phyloP scores from a whole-genome alignment of 2,329 filamentous ascomycete species.

The Aspergillus calidoustus region DNA sequence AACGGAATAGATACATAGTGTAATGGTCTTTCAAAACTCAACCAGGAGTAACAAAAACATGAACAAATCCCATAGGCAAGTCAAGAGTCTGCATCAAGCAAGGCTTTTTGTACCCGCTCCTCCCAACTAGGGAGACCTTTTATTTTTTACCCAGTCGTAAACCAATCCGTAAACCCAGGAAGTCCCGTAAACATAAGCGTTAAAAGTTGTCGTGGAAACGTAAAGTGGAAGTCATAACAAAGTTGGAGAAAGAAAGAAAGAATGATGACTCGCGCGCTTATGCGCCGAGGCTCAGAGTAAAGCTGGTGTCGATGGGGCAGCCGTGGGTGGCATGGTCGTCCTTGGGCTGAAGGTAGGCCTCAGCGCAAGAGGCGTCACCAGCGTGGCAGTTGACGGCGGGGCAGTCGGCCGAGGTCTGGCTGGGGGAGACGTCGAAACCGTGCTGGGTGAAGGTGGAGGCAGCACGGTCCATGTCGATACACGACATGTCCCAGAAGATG shows the following conservation, averaged over 20 bases:
- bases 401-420: constrained; percentile 33
- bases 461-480: constrained; percentile 36
- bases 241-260: neutral
- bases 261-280: constrained; percentile 9
- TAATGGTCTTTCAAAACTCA: no score
- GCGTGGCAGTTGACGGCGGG: constrained; percentile 40
- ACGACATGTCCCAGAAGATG: constrained; percentile 45
- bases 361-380: constrained; percentile 40
- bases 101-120: neutral
- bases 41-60: no score
- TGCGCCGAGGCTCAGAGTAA: constrained; percentile 40
- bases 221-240: constrained; percentile 3
- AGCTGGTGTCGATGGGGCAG: constrained; percentile 41
- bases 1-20: neutral
- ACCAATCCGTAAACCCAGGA: neutral
- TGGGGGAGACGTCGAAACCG: constrained; percentile 42
- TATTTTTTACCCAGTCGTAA: no score
- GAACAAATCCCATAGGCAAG: no score
- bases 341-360: constrained; percentile 45
- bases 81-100: no score
- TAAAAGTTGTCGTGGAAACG: constrained; percentile 8
- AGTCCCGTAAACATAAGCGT: neutral
- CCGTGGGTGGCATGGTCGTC: constrained; percentile 49
- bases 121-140: neutral
- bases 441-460: constrained; percentile 37